Conservation (phyloP, 1,284 basidiomycete genomes). For the Naganishia sp. region DNA sequence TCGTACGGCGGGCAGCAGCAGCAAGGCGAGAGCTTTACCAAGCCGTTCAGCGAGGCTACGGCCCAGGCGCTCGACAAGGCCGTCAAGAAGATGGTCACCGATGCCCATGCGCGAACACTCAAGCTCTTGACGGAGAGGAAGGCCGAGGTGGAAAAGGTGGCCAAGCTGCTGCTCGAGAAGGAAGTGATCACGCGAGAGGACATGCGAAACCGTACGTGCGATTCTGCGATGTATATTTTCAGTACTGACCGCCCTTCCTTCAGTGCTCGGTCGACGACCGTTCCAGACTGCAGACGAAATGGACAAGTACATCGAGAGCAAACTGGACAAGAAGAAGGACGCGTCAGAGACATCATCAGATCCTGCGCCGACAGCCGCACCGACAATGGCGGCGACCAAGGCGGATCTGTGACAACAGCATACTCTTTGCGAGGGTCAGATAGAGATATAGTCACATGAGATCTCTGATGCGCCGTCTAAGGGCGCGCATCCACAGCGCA, state of each 20-base stretch:
- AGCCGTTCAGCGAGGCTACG: constrained; percentile 97
- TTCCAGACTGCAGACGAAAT: constrained; percentile 82
- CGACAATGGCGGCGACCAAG: constrained; percentile 10
- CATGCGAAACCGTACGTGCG: constrained; percentile 48
- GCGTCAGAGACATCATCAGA: neutral
- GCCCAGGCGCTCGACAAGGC: constrained; percentile 84
- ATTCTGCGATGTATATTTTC: constrained; percentile 1
- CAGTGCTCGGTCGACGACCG: constrained; percentile 76
- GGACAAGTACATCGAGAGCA: constrained; percentile 82
- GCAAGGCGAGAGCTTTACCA: constrained; percentile 85
- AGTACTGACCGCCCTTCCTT: neutral
- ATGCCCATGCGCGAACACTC: constrained; percentile 81
- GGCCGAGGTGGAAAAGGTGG: constrained; percentile 91
- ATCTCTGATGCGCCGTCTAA: no score
- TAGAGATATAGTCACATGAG: neutral
- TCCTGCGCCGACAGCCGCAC: constrained; percentile 1
- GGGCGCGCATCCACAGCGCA: no score
- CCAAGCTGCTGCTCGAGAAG: constrained; percentile 82
- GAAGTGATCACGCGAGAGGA: constrained; percentile 83
- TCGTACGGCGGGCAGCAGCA: constrained; percentile 86
- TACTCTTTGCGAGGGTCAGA: neutral
- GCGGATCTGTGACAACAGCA: constrained; percentile 12
- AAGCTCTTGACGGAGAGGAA: constrained; percentile 78
- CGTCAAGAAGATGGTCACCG: constrained; percentile 92
- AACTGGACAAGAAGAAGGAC: constrained; percentile 45